Conservation (phyloP, 2,329 filamentous ascomycete species). For the Orbilia ellipsospora region DNA sequence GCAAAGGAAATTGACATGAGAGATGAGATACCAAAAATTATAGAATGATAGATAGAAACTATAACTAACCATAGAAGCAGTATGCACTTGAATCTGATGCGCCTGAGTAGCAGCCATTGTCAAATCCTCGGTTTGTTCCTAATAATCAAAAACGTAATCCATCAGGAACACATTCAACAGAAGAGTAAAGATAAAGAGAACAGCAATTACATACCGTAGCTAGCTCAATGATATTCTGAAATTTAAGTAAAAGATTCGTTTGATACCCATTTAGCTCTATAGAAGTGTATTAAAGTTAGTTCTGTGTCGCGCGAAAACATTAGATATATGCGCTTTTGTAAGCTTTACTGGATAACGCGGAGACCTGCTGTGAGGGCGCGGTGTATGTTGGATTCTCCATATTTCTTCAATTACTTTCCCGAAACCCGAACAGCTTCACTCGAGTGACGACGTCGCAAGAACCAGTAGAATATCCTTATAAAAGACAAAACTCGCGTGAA, state of each 20-base stretch:
- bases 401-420: neutral
- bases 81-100: constrained; percentile 71
- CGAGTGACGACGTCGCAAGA: neutral
- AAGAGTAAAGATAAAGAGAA: constrained; percentile 8
- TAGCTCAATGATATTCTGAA: constrained; percentile 69
- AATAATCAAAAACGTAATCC: constrained; percentile 16
- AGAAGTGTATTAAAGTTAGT: neutral
- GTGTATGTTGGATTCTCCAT: constrained; percentile 52
- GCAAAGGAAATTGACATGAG: neutral
- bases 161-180: constrained; percentile 6
- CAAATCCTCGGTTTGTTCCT: constrained; percentile 68
- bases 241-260: constrained; percentile 60
- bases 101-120: constrained; percentile 69
- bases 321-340: too few species aligned
- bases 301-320: too few species aligned
- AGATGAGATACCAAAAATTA: constrained; percentile 9
- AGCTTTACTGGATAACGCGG: constrained; percentile 55
- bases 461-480: neutral
- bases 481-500: neutral
- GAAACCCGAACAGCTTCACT: neutral
- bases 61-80: constrained; percentile 68
- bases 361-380: constrained; percentile 44
- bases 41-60: neutral
- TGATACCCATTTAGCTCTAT: constrained; percentile 45
- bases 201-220: constrained; percentile 63